These are phyloP conservation scores for Solanum dulcamara DNA, from an alignment of 257 asterid genomes.

Conservation along the genomic window DNA sequence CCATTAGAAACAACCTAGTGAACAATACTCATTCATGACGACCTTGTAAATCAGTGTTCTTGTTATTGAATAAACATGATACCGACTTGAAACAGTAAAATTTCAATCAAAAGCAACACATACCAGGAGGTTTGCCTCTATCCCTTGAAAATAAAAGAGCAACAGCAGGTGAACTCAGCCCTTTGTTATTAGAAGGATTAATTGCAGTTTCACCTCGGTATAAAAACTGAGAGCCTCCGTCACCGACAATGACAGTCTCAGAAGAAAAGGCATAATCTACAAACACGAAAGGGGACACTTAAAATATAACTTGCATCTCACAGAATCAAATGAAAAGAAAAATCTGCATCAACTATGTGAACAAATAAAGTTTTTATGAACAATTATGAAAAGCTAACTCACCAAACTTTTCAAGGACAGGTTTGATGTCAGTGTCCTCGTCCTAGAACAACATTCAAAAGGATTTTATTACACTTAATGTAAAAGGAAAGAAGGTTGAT, in stretches of 20 bases:
- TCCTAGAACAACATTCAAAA: slow-evolving; percentile 49
- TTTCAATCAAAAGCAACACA: neutral
- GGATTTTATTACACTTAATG: slow-evolving; percentile 18
- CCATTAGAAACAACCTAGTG: neutral
- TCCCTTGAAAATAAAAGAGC: slow-evolving; percentile 64
- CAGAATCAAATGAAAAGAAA: neutral
- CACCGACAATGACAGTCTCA: slow-evolving; percentile 68
- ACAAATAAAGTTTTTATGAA: neutral
- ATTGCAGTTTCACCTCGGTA: slow-evolving; percentile 27
- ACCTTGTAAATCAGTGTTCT: neutral
- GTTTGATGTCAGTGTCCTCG: slow-evolving; percentile 39
- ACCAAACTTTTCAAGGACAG: slow-evolving; percentile 72
- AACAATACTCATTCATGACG: neutral
- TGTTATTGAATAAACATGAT: neutral
- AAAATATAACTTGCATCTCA: neutral
- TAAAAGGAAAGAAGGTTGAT: neutral
- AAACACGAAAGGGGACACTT: slow-evolving; percentile 5
- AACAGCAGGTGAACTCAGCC: slow-evolving; percentile 25
- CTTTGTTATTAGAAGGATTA: neutral
- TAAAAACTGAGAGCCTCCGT: slow-evolving; percentile 35
- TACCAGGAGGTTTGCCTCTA: slow-evolving; percentile 50
- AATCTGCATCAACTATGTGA: neutral
- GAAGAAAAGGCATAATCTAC: slow-evolving; percentile 55
- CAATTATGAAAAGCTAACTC: slow-evolving; percentile 19
- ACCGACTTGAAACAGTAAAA: neutral